These are phyloP conservation scores for Phaffia rhodozyma DNA, from an alignment of 1,284 basidiomycete species.

Conservation along the genomic window DNA sequence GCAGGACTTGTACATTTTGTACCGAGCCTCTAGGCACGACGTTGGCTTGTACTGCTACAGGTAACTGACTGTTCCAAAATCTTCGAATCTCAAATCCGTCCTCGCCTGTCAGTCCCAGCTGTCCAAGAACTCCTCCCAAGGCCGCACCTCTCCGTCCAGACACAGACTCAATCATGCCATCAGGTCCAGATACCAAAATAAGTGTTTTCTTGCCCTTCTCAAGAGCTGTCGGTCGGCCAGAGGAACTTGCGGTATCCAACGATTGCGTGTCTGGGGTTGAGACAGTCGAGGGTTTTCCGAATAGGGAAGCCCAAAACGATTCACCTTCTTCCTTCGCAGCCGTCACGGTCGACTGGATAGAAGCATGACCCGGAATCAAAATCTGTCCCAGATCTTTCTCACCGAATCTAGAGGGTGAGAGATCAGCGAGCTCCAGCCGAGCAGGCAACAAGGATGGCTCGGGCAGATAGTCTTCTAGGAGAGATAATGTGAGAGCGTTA, in stretches of 20 bases:
- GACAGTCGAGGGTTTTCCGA: not conserved
- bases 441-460: constrained; percentile 12
- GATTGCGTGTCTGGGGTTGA: not conserved
- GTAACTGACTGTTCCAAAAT: constrained; percentile 12
- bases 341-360: not conserved
- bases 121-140: constrained; percentile 9
- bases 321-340: not conserved
- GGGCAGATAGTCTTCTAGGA: constrained; percentile 9
- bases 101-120: constrained; percentile 11
- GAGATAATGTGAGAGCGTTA: constrained; percentile 1
- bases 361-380: not conserved
- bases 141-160: not conserved
- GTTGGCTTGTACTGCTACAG: not conserved
- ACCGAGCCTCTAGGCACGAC: not conserved
- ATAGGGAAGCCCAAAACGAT: not conserved
- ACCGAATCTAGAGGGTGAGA: constrained; percentile 7
- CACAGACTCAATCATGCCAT: constrained; percentile 16
- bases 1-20: too few relatives aligned
- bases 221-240: constrained; percentile 7
- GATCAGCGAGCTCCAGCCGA: constrained; percentile 15
- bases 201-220: constrained; percentile 7
- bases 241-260: not conserved
- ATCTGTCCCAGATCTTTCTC: not conserved
- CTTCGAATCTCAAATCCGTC: constrained; percentile 5
- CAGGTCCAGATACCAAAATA: constrained; percentile 16